Percentiles rank a stretch among this genome's conserved stretches.
Conservation (phyloP, 306 rosid genomes). For the Pyrus communis region DNA sequence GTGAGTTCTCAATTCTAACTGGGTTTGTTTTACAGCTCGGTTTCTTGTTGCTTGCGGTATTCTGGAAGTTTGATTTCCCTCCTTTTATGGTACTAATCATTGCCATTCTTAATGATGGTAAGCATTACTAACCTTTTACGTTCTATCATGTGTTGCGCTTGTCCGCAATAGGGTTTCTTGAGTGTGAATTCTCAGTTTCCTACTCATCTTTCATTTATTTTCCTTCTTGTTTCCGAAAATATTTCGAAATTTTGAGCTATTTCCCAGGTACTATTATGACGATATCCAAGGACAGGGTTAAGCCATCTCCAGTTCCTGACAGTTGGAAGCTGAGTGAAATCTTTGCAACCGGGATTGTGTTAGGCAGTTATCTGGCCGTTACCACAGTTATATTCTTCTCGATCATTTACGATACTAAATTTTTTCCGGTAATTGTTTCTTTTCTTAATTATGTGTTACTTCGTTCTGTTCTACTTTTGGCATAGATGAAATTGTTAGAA, state of each 20-base stretch:
- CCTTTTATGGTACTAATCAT: conserved; percentile 18
- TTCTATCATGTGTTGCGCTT: neutral
- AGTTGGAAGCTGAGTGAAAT: conserved; percentile 18
- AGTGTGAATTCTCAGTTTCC: neutral
- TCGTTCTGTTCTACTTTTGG: neutral
- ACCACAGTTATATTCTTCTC: conserved; percentile 10
- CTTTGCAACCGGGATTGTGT: conserved; percentile 13
- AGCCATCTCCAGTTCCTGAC: conserved; percentile 17
- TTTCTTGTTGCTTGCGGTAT: conserved; percentile 8
- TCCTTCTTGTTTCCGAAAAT: neutral
- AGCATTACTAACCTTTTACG: neutral
- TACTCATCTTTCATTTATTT: neutral
- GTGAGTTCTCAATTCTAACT: neutral
- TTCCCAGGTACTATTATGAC: conserved; percentile 13
- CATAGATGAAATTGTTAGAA: neutral
- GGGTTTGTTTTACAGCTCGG: conserved; percentile 5
- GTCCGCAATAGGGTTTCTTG: neutral
- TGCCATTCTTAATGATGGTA: conserved; percentile 15
- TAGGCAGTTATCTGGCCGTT: conserved; percentile 12
- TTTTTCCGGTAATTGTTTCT: neutral
- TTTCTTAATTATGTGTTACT: neutral
- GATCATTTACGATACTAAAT: neutral
- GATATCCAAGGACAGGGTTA: conserved; percentile 16
- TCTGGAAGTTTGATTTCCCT: conserved; percentile 12
- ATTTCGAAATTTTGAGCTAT: neutral